These are phyloP conservation scores for Tuber indicum DNA, from an alignment of 495 filamentous ascomycete species.

Conservation along the genomic window DNA sequence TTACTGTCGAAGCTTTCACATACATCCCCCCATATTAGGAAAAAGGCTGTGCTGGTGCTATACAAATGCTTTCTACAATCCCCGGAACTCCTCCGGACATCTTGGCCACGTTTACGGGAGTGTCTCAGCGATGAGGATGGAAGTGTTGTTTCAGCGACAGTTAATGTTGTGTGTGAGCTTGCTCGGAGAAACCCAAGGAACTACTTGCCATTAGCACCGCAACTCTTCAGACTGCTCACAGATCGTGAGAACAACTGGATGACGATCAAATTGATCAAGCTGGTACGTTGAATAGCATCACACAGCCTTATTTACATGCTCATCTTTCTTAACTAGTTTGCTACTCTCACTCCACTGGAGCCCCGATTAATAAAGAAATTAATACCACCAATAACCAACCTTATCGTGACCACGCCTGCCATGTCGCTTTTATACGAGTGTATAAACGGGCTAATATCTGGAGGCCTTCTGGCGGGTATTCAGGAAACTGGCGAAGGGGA, in stretches of 20 bases:
- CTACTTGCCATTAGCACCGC: conserved; percentile 83
- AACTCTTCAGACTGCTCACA: conserved; percentile 87
- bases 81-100: conserved; percentile 81
- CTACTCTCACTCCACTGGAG: conserved; percentile 86
- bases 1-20: conserved; percentile 79
- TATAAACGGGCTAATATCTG: conserved; percentile 96
- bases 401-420: conserved; percentile 87
- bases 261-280: conserved; percentile 97
- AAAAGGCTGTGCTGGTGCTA: conserved; percentile 90
- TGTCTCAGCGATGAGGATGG: conserved; percentile 85
- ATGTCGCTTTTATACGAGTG: conserved; percentile 98
- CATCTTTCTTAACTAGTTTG: conserved; percentile 59
- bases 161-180: conserved; percentile 94
- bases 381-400: conserved; percentile 83
- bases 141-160: conserved; percentile 88
- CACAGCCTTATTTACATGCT: conserved; percentile 2
- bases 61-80: conserved; percentile 90
- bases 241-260: conserved; percentile 97
- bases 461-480: conserved; percentile 76
- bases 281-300: conserved; percentile 52
- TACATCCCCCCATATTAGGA: conserved; percentile 71
- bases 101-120: conserved; percentile 96
- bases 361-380: conserved; percentile 85
- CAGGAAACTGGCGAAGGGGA: conserved; percentile 72
- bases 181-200: conserved; percentile 90